These are phyloP conservation scores for Syzygium oleosum DNA, from an alignment of 345 rosid species.

Conservation along the genomic window DNA sequence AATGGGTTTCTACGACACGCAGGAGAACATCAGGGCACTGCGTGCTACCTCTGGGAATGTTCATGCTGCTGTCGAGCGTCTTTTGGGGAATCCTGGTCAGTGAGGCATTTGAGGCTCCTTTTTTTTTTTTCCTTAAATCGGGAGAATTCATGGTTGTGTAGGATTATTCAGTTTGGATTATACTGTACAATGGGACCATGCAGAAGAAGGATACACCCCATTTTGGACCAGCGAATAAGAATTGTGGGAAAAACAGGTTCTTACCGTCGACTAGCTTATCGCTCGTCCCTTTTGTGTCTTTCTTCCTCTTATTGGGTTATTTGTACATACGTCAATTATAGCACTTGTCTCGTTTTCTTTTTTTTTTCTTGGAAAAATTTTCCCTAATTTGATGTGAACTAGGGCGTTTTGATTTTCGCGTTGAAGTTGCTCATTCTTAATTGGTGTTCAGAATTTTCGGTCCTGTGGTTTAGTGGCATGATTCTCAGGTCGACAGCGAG, in stretches of 20 bases:
- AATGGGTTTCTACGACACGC: slow-evolving; percentile 83
- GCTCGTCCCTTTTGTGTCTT: background rate
- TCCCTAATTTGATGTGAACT: background rate
- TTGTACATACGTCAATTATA: background rate
- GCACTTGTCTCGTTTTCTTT: background rate
- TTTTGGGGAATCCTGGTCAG: slow-evolving; percentile 63
- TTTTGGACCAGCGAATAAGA: background rate
- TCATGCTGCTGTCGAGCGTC: slow-evolving; percentile 87
- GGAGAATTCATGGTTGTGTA: background rate
- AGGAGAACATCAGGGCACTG: slow-evolving; percentile 79
- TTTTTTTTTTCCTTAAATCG: background rate
- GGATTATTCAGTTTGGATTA: background rate
- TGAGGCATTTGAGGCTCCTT: background rate
- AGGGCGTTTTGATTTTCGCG: background rate
- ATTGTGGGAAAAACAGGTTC: background rate
- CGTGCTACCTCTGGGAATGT: slow-evolving; percentile 78
- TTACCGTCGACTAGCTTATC: background rate
- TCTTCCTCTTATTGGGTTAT: background rate
- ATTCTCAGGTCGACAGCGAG: background rate
- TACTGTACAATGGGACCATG: background rate
- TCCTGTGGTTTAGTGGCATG: background rate
- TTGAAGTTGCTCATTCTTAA: background rate
- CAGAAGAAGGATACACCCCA: background rate
- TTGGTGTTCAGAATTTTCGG: background rate
- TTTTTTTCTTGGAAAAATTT: background rate